Base-by-base conservation (phyloP, 176 grass and related monocot genomes). In the Olyra latifolia region DNA sequence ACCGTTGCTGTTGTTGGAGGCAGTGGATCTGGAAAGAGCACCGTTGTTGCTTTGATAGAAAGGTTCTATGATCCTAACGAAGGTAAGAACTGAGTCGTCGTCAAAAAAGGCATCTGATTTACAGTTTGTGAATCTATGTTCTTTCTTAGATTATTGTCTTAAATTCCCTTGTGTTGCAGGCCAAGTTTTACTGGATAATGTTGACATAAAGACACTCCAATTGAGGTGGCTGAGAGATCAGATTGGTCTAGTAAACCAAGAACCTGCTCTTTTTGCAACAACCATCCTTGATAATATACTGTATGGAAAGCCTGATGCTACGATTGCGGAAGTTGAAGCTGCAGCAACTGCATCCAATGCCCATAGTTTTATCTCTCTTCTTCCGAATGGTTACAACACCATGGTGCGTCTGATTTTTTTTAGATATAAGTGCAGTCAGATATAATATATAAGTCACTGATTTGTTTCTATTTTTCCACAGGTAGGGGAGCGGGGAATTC, bases 51-150 rank as follows among this genome's bases (percentile, higher is more conserved):
- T 76, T 73, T 99, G 75, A 99, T 99, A 75, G 96, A 99, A 95
- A 89, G 96, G 52, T 99, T 99, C 75, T 99, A 99, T 86, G 96
- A 99, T 93, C 96, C 96, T 83, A 99, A 93, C 83, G 90, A 99
- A 83, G 96, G 95, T 94, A 83, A 79, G 24, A 77, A 20, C 11
- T 43, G 16, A 29, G n/a, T n/a, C n/a, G n/a, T 50, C 20, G 6
- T 10, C 13, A 70, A 23, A 12, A 5, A 75, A 25, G 4, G 23
- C 57, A 69, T 16, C 44, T 69, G 4, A 10, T 66, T 72, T 67
- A 7, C 19, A 66, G 35, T 64, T 66, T 66, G 4, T 43, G 2
- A 43, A 68, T 66, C 2, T 64, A 22, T 65, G 25, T 10, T 28
- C 19, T 2, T 15, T 38, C 23, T 25, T 53, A 66, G 54, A 75